Evolutionary conservation across 345 rosid species (phyloP).

Genomic region (Raphanus sativus): DNA sequence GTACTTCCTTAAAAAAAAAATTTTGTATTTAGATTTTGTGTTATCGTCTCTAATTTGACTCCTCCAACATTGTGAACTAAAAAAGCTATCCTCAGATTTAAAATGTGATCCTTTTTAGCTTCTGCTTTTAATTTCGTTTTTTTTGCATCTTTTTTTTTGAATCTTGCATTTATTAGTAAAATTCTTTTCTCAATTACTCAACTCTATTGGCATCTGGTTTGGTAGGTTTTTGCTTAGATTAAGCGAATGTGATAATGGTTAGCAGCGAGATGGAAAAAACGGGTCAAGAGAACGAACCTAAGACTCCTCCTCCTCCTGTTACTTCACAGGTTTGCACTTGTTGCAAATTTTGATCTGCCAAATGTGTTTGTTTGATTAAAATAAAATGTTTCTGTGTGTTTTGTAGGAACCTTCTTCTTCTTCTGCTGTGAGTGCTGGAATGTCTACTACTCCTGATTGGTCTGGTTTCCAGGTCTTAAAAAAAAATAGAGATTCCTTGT

Average conservation of each 20-base stretch:
- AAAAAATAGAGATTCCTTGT: constrained; percentile 2
- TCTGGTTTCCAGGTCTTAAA: constrained; percentile 69
- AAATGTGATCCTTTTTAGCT: background rate
- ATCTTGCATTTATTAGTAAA: too few species aligned
- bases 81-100: too few species aligned
- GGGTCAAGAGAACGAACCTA: constrained; percentile 65
- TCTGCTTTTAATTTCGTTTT: too few species aligned
- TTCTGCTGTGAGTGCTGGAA: constrained; percentile 49
- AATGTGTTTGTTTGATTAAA: constrained; percentile 6
- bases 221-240: background rate
- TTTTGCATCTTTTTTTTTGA: too few species aligned
- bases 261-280: constrained; percentile 70
- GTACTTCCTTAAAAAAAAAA: too few species aligned
- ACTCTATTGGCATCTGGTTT: background rate
- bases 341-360: background rate
- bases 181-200: too few species aligned
- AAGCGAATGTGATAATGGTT: constrained; percentile 52
- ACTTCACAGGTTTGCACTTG: constrained; percentile 54
- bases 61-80: too few species aligned
- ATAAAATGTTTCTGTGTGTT: constrained; percentile 14
- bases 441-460: constrained; percentile 34
- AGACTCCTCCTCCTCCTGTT: constrained; percentile 38
- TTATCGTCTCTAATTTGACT: too few species aligned
- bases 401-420: constrained; percentile 59
- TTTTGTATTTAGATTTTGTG: too few species aligned